Evolutionary conservation across 164 flowering plant genomes (phyloP).

Genomic region (Cinnamomum chago): DNA sequence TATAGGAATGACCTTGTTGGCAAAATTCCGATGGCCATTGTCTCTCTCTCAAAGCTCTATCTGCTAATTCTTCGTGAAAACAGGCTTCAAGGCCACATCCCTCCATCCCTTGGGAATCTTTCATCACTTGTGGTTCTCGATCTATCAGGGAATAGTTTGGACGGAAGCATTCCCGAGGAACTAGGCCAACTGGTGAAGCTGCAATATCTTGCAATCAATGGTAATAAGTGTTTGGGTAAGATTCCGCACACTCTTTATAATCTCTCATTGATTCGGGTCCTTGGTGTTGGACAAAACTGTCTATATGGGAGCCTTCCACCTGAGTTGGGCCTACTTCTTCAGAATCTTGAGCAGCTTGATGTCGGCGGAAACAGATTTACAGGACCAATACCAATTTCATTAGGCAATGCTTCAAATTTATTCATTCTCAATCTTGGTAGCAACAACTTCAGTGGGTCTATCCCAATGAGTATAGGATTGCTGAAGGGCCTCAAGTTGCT

Average conservation of each 20-base stretch:
- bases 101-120: slow-evolving; percentile 37
- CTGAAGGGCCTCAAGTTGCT: neutral
- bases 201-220: neutral
- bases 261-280: no score
- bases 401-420: neutral
- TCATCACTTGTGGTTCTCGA: slow-evolving; percentile 40
- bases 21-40: neutral
- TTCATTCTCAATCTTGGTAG: neutral
- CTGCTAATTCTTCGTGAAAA: slow-evolving; percentile 2
- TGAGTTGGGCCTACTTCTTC: no score
- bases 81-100: slow-evolving; percentile 15
- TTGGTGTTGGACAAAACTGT: no score
- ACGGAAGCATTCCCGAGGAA: neutral
- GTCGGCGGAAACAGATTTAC: neutral
- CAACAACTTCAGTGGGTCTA: neutral
- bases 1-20: neutral
- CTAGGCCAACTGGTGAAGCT: neutral
- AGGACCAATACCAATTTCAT: neutral
- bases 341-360: no score
- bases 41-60: neutral
- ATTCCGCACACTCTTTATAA: neutral
- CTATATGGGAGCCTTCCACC: no score
- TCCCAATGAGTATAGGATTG: neutral
- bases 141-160: neutral
- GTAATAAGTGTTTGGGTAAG: neutral